A percentile compares a stretch with the other conserved stretches of the same genome.
These are phyloP conservation scores for Entelexis paramagnoliae DNA, from an alignment of 1,139 yeast species.

Conservation along the genomic window DNA sequence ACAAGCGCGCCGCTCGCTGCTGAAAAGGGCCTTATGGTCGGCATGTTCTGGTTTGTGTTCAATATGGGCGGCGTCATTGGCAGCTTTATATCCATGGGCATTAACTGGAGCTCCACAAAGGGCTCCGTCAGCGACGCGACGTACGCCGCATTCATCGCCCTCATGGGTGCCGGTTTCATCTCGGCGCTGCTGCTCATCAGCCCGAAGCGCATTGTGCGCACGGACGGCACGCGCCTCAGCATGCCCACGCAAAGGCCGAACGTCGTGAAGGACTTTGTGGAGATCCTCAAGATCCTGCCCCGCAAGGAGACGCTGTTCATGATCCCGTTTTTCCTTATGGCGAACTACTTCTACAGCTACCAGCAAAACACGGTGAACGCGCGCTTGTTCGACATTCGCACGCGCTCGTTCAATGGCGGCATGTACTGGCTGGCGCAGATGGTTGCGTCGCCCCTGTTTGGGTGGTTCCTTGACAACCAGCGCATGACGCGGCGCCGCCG, in stretches of 20 bases:
- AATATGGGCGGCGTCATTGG: conserved; percentile 57
- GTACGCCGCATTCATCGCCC: conserved; percentile 46
- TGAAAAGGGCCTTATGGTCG: conserved; percentile 45
- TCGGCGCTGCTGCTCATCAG: conserved; percentile 44
- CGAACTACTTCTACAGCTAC: conserved; percentile 58
- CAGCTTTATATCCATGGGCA: conserved; percentile 45
- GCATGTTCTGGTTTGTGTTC: conserved; percentile 52
- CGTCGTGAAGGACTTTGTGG: conserved; percentile 39
- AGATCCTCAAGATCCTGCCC: conserved; percentile 31
- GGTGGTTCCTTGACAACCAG: conserved; percentile 40
- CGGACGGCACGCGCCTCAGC: conserved; percentile 43
- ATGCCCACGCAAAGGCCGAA: conserved; percentile 31
- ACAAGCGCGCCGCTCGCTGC: conserved; percentile 51
- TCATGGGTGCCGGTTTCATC: conserved; percentile 43
- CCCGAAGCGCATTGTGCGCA: conserved; percentile 41
- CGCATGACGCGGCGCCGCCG: conserved; percentile 36
- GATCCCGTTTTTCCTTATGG: conserved; percentile 46
- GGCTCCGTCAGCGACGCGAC: conserved; percentile 44
- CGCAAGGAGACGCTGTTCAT: conserved; percentile 38
- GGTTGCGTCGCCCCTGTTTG: conserved; percentile 48
- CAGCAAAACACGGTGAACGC: conserved; percentile 52
- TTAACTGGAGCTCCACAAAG: conserved; percentile 32
- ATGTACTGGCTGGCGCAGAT: conserved; percentile 49
- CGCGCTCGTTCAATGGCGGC: conserved; percentile 50
- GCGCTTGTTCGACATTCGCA: conserved; percentile 47